Percentiles rank a stretch among this genome's conserved stretches.
Conservation (phyloP, 2,329 filamentous ascomycete genomes). For the Exserohilum turcica region DNA sequence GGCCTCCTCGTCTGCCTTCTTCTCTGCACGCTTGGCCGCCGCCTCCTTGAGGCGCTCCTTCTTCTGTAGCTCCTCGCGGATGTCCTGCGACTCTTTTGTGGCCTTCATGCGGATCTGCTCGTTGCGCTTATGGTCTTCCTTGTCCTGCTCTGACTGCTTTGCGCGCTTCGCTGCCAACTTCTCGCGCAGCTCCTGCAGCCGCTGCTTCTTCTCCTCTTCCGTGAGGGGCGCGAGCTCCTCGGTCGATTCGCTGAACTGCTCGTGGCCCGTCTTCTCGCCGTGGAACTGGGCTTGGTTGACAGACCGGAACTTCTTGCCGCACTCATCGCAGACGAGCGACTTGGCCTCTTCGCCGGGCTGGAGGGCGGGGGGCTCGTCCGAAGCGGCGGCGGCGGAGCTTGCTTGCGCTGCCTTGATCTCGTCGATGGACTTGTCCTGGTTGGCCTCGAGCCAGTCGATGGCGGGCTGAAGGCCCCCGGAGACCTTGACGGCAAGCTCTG, state of each 20-base stretch:
- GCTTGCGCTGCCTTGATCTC: slow-evolving; percentile 66
- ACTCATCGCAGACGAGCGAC: slow-evolving; percentile 92
- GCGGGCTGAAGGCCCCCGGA: slow-evolving; percentile 82
- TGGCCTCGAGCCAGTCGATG: slow-evolving; percentile 92
- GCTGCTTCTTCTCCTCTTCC: slow-evolving; percentile 86
- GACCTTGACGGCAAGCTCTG: slow-evolving; percentile 83
- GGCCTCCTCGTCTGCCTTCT: slow-evolving; percentile 80
- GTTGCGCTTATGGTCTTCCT: slow-evolving; percentile 81
- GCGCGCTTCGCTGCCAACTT: slow-evolving; percentile 75
- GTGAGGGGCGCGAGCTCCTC: slow-evolving; percentile 91
- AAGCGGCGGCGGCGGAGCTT: slow-evolving; percentile 37
- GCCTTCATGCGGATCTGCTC: slow-evolving; percentile 85
- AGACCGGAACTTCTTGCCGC: slow-evolving; percentile 86
- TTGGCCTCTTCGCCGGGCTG: slow-evolving; percentile 73
- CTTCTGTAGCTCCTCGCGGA: slow-evolving; percentile 84
- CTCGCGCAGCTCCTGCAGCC: slow-evolving; percentile 73
- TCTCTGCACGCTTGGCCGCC: slow-evolving; percentile 83
- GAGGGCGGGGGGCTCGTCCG: slow-evolving; percentile 66
- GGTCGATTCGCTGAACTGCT: slow-evolving; percentile 89
- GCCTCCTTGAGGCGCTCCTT: slow-evolving; percentile 95
- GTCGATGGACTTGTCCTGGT: slow-evolving; percentile 84
- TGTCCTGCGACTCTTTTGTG: slow-evolving; percentile 84
- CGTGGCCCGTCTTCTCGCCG: slow-evolving; percentile 86
- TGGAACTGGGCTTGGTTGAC: slow-evolving; percentile 86
- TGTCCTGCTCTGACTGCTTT: slow-evolving; percentile 71